phyloP scores from a whole-genome alignment of 495 filamentous ascomycete species.

The Penicillium maclennaniae region DNA sequence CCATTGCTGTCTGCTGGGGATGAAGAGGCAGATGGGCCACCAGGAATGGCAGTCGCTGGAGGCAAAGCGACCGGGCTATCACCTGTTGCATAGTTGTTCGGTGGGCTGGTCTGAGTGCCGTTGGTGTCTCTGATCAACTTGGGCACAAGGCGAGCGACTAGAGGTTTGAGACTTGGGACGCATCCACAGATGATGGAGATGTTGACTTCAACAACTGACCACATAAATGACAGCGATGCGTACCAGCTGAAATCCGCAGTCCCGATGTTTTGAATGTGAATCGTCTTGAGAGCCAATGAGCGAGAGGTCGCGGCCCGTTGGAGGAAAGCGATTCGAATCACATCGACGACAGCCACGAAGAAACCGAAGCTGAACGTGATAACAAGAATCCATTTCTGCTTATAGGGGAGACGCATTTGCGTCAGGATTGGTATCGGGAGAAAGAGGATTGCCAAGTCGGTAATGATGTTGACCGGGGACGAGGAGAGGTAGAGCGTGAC shows the following conservation, averaged over 20 bases:
- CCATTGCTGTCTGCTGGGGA: slow-evolving; percentile 12
- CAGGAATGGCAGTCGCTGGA: slow-evolving; percentile 4
- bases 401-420: slow-evolving; percentile 72
- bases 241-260: slow-evolving; percentile 63
- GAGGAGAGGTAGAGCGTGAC: slow-evolving; percentile 81
- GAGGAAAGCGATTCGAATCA: slow-evolving; percentile 84
- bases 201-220: slow-evolving; percentile 89
- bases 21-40: neutral
- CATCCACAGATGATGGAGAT: slow-evolving; percentile 84
- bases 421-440: slow-evolving; percentile 87
- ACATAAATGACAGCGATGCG: slow-evolving; percentile 83
- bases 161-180: slow-evolving; percentile 82
- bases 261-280: slow-evolving; percentile 31
- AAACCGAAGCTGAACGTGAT: slow-evolving; percentile 78
- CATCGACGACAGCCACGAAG: slow-evolving; percentile 84
- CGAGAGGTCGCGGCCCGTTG: slow-evolving; percentile 60
- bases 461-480: slow-evolving; percentile 77
- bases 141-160: slow-evolving; percentile 72
- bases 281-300: slow-evolving; percentile 24
- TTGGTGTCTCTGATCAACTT: slow-evolving; percentile 57
- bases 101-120: slow-evolving; percentile 23
- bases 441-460: slow-evolving; percentile 77
- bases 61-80: slow-evolving; percentile 16
- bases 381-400: slow-evolving; percentile 80
- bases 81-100: slow-evolving; percentile 13